Evolutionary conservation across 495 filamentous ascomycete genomes (phyloP), one percentile per base, ranked within the genome.

Genomic region (Penicillium bialowiezense): DNA sequence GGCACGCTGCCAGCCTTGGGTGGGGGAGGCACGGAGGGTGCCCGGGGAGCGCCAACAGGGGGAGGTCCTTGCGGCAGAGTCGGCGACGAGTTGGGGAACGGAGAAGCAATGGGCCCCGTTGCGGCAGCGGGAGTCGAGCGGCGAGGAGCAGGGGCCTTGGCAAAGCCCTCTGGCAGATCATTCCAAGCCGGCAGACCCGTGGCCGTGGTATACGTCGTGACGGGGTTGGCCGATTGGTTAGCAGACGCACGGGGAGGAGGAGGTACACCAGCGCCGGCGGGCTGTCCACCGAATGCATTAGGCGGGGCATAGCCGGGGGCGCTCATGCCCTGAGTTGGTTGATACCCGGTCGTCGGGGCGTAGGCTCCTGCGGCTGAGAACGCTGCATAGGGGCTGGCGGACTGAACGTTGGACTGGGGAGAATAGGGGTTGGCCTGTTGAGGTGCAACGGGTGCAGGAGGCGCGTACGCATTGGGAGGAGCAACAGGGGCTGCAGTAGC

Each of bases 101-200:
- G 83, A 23, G 85, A 77, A 37, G 72, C 79, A 41, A 89, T 78
- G 12, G 84, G 65, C 15, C 70, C 64, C n/a, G 67, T 64, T 19
- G 70, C 70, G 39, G 79, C 65, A 32, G 78, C 81, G 23, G 91
- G 90, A 9, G 91, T 95, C 31, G 73, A 76, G 58, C 84, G 78
- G 46, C 90, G 80, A 9, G 84, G 78, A 9, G 78, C 72, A 20
- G 86, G 81, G 33, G 85, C 73, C 63, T 91, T 95, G 23, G 82
- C 78, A 21, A 96, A 79, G 47, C 66, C 88, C 55, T 95, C 83
- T 1, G 93, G 93, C 47, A 92, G 83, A 68, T 99, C 93, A 56
- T 99, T 99, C 93, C 93, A 99, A 44, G 86, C 85, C 28, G 82
- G 80, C 34, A 82, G 80, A 49, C 87, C 83, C 49, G 80, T 82